Evolutionary conservation across 352 stramenopile genomes (phyloP).

Genomic region (Phytophthora macrochlamydospora): DNA sequence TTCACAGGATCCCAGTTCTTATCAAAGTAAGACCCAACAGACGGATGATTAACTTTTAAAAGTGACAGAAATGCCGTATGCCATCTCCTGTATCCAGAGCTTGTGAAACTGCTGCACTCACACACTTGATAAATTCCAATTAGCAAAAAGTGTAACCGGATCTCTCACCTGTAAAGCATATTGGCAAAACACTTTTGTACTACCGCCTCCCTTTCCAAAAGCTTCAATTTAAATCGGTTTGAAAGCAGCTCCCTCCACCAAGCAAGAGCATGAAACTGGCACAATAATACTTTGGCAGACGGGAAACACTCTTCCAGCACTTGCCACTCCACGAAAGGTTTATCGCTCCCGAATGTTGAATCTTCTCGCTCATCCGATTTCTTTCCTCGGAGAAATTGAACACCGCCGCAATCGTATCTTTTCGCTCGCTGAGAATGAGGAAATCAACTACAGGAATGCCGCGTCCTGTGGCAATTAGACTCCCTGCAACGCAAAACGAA

Average conservation of each 20-base stretch:
- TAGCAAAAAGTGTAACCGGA: neutral
- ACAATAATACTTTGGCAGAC: slow-evolving; percentile 2
- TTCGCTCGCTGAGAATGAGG: neutral
- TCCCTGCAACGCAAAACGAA: neutral
- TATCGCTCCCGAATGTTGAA: neutral
- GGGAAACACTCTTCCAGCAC: slow-evolving; percentile 1
- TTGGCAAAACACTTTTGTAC: slow-evolving; percentile 3
- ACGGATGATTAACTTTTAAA: neutral
- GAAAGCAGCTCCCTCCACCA: slow-evolving; percentile 11
- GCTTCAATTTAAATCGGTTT: neutral
- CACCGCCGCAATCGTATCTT: neutral
- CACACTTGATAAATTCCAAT: neutral
- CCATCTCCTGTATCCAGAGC: neutral
- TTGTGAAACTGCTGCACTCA: neutral
- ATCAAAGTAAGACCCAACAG: slow-evolving; percentile 12
- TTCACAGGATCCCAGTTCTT: slow-evolving; percentile 9
- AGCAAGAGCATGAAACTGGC: slow-evolving; percentile 7
- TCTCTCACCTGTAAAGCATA: slow-evolving; percentile 2
- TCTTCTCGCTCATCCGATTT: neutral
- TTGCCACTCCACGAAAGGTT: neutral
- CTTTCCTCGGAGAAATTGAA: neutral
- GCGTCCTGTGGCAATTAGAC: neutral
- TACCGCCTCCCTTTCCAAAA: neutral
- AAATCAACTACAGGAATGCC: neutral
- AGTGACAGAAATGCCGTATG: neutral